Base-by-base conservation (phyloP, 306 rosid species). In the Cyclanthera cordifolia region DNA sequence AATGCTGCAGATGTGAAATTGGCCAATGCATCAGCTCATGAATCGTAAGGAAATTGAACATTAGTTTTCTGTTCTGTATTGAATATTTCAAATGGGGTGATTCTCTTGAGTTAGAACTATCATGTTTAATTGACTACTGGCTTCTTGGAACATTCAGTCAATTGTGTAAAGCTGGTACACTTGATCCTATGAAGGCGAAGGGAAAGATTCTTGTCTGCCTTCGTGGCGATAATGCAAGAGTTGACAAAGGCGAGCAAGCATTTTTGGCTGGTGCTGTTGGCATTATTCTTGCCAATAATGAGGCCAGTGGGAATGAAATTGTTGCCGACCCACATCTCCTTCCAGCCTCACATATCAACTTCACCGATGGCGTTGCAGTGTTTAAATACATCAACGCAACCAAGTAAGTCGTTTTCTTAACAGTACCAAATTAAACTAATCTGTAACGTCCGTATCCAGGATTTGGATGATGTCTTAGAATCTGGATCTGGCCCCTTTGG, bases 261-360 rank as follows among this genome's bases (percentile, higher is more conserved):
- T 39, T 79, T 12, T 74, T 81, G 41, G 95, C 90, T 3, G 96
- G 98, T 7, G 98, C 96, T 17, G 87, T 75, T 19, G 98, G 96
- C 71, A 85, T 92, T 95, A 67, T 92, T 74, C 96, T 92, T 32
- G 95, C 91, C 17, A 92, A 92, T 78, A 45, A n/a, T 61, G 74
- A 53, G 16, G 14, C n/a, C 24, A 70, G 0, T 12, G 95, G 89
- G 47, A 92, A 92, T 55, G 98, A 89, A 72, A 71, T 92, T 10
- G 39, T 87, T 27, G 87, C 98, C n/a, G 96, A 92, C 72, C 88
- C 98, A 58, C 98, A 92, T 76, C 53, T 92, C 25, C 98, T 92
- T 66, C 91, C 96, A 41, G 96, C 91, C 27, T 76, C 93, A 46
- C 98, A 92, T 19, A 76, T 89, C 80, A 89, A 77, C 66, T 89